Conservation (phyloP, 2,329 filamentous ascomycete genomes). For the Aspergillus quadricinctus region DNA sequence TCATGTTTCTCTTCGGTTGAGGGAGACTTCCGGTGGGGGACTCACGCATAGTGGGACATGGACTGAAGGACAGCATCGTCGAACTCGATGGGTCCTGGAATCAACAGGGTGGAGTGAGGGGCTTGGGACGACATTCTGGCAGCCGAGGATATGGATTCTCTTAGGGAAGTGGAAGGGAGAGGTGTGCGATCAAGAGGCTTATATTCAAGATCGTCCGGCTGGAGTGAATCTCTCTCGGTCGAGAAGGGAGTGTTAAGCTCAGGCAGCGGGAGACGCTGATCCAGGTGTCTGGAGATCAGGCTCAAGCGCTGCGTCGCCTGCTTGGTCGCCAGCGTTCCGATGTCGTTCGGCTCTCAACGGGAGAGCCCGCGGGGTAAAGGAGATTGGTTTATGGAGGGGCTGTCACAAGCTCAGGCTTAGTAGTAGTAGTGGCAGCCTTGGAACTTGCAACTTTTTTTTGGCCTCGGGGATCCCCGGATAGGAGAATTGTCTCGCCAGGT, state of each 20-base stretch:
- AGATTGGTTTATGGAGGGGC: constrained; percentile 14
- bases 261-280: constrained; percentile 50
- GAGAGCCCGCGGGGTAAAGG: constrained; percentile 27
- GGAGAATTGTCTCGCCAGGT: not conserved
- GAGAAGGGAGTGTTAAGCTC: constrained; percentile 62
- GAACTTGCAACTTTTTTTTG: too few species aligned
- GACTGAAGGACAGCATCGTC: constrained; percentile 93
- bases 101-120: constrained; percentile 72
- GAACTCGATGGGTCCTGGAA: constrained; percentile 96
- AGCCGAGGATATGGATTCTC: constrained; percentile 18
- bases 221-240: constrained; percentile 51
- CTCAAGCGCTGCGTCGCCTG: constrained; percentile 50
- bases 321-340: constrained; percentile 46
- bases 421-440: too few species aligned
- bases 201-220: constrained; percentile 53
- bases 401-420: not conserved
- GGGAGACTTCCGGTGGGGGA: constrained; percentile 8
- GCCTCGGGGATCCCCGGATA: constrained; percentile 23
- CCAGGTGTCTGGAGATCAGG: constrained; percentile 60
- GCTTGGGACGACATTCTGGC: constrained; percentile 55
- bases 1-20: not conserved
- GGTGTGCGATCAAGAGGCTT: constrained; percentile 36
- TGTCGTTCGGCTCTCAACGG: constrained; percentile 30
- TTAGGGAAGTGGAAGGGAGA: constrained; percentile 9
- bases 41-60: constrained; percentile 78